Evolutionary conservation across 345 rosid species (phyloP).

Genomic region (Salix caprea): DNA sequence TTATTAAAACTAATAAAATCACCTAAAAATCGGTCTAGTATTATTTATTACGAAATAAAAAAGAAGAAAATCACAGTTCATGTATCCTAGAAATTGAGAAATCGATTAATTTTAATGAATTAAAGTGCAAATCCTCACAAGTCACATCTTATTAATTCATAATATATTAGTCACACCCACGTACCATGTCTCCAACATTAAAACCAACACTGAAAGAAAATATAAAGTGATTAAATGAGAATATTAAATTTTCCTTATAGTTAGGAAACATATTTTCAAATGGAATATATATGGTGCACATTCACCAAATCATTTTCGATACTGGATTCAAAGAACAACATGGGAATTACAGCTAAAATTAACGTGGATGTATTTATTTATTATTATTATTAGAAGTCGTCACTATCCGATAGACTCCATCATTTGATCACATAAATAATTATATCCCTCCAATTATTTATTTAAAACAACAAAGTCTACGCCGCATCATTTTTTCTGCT

Average conservation of each 20-base stretch:
- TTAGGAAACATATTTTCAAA: not conserved
- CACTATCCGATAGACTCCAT: not conserved
- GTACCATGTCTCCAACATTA: no score
- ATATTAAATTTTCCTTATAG: not conserved
- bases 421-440: not conserved
- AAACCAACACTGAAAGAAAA: no score
- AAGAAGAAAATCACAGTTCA: no score
- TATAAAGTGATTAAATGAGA: no score
- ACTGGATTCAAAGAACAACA: not conserved
- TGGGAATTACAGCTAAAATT: not conserved
- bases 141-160: no score
- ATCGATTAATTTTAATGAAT: no score
- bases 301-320: not conserved
- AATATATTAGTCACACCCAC: no score
- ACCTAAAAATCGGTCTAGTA: not conserved
- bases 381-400: no score
- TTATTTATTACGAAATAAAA: no score
- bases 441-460: not conserved
- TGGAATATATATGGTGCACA: not conserved
- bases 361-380: not conserved
- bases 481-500: not conserved
- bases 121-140: no score
- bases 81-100: not conserved
- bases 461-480: not conserved
- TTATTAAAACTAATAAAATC: not conserved